Conservation (phyloP, 2,329 filamentous ascomycete species). For the Phialocephala subalpina region DNA sequence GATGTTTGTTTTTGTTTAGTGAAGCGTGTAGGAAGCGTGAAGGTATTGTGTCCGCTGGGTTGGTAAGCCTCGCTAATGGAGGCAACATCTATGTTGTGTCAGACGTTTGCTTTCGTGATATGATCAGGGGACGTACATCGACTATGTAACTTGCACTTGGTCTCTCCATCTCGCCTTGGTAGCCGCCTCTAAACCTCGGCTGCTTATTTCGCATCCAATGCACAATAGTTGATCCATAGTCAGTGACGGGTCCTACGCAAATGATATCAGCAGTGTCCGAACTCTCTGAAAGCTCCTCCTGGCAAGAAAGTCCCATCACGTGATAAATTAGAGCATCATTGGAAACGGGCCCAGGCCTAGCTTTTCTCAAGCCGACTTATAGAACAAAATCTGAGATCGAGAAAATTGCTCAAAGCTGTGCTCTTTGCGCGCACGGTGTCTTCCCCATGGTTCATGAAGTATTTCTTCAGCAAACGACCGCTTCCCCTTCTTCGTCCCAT, state of each 20-base stretch:
- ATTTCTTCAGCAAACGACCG: neutral
- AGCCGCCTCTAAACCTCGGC: slow-evolving; percentile 76
- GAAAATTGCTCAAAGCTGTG: too few species aligned
- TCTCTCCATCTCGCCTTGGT: slow-evolving; percentile 79
- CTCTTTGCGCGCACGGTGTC: neutral
- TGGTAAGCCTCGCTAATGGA: slow-evolving; percentile 76
- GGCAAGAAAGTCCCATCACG: neutral
- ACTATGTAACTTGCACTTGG: slow-evolving; percentile 90
- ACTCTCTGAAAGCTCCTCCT: neutral
- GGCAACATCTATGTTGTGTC: slow-evolving; percentile 75
- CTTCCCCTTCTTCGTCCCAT: neutral
- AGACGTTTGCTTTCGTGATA: slow-evolving; percentile 12
- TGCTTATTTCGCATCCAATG: slow-evolving; percentile 90
- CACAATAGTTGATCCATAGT: slow-evolving; percentile 89
- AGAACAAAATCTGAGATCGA: neutral
- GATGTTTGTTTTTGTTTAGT: slow-evolving; percentile 97
- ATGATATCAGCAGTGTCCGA: slow-evolving; percentile 21
- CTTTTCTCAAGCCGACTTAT: too few species aligned
- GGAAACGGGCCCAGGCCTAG: neutral
- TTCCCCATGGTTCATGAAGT: neutral
- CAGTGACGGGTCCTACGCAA: slow-evolving; percentile 82
- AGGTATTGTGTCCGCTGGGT: slow-evolving; percentile 85
- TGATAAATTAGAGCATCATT: neutral
- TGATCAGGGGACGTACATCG: slow-evolving; percentile 66
- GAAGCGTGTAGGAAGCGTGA: slow-evolving; percentile 98